Base-by-base conservation (phyloP, 2,329 filamentous ascomycete genomes). In the Neurospora sp. region DNA sequence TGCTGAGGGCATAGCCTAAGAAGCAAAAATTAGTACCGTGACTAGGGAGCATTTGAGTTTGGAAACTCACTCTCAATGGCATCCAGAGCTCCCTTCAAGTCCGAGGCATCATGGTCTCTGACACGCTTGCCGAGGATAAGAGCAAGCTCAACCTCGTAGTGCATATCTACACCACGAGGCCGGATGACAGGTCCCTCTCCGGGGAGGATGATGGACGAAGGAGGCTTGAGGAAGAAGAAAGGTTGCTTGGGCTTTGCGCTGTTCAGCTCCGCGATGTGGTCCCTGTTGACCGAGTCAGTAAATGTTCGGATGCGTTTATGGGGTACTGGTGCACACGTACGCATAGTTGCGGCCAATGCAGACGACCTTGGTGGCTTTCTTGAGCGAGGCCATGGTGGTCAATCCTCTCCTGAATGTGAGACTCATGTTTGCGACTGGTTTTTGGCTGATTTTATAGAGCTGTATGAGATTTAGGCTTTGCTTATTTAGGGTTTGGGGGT, bases 171-270 rank as follows among this genome's bases (percentile, higher is more conserved):
- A 73, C 95, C 95, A 76, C 85, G 87, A 62, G 96, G 96, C 65
- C 91, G 88, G 75, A 97, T 86, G 66, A 97, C 89, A 3, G 94
- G 90, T 0, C 94, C 94, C 70, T 89, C 87, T 37, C 88, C 87
- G 0, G 93, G 93, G 28, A 91, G 85, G 4, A 98, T 87, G 75
- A 99, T 92, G 3, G 93, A 92, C 52, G 91, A 92, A 0, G 94
- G 83, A 1, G 96, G 96, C 86, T 99, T 99, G 75, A 98, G 88
- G 86, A 99, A 99, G 89, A 97, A 99, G 83, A 99, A 98, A 36
- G 96, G 96, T 81, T 97, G 93, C 80, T 96, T 96, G 67, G 96
- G 96, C 74, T 89, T 89, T 71, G 86, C 85, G 81, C 91, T 97
- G 81, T 93, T 93, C 75, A 99, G 87, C 84, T 99, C 96, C 73